A percentile compares a stretch with the other conserved stretches of the same genome.
phyloP scores from a whole-genome alignment of 345 rosid genomes.

The Toxicodendron radicans region DNA sequence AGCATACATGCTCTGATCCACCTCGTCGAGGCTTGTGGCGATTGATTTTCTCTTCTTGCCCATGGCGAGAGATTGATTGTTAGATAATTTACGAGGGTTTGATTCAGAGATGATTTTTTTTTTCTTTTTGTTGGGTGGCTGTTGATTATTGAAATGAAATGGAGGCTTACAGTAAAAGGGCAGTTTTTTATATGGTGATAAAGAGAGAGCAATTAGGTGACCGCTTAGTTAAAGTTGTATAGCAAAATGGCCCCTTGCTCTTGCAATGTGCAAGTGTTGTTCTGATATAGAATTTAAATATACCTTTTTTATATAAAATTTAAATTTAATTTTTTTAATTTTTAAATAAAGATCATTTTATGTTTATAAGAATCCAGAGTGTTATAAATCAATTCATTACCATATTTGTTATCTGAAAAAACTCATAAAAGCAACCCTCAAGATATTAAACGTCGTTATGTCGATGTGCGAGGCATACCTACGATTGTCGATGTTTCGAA shows the following conservation, averaged over 20 bases:
- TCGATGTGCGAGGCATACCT: too few species aligned
- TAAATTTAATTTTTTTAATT: too few species aligned
- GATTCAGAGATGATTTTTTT: neutral
- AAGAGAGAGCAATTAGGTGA: neutral
- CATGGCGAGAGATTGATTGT: conserved; percentile 32
- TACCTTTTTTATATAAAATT: too few species aligned
- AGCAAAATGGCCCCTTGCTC: neutral
- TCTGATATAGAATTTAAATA: too few species aligned
- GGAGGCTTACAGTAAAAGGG: neutral
- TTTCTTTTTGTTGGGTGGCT: neutral
- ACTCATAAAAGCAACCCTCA: too few species aligned
- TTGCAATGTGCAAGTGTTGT: too few species aligned
- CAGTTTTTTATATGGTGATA: neutral
- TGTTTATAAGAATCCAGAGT: too few species aligned
- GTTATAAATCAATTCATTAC: too few species aligned
- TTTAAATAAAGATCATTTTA: too few species aligned
- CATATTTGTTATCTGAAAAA: too few species aligned
- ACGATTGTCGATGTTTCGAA: too few species aligned
- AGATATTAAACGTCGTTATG: too few species aligned
- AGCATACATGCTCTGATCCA: conserved; percentile 91
- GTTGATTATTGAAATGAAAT: neutral
- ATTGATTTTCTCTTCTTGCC: conserved; percentile 92
- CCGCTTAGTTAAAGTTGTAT: neutral
- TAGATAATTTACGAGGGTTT: neutral
- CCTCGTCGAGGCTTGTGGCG: conserved; percentile 88